Evolutionary conservation across 106 monocot species (phyloP).

Genomic region (Gastrodia elata): DNA sequence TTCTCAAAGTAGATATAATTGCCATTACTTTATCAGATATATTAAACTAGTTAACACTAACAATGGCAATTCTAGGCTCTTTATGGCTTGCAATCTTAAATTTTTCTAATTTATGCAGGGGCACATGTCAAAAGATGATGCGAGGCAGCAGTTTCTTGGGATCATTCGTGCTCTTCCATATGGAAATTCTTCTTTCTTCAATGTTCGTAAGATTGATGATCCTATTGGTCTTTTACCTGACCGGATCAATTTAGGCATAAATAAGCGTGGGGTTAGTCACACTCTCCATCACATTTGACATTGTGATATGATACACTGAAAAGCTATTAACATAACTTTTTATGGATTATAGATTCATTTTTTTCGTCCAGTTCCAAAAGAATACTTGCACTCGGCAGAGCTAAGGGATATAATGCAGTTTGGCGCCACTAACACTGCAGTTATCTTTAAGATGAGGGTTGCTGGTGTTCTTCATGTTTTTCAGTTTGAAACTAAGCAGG

Average conservation of each 20-base stretch:
- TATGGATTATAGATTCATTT: conserved; percentile 73
- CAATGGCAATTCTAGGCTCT: neutral
- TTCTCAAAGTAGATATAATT: too few species aligned
- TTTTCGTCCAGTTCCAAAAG: conserved; percentile 97
- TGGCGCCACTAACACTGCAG: conserved; percentile 96
- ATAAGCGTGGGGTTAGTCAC: conserved; percentile 87
- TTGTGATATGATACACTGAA: neutral
- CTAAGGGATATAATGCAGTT: conserved; percentile 99
- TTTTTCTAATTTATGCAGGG: conserved; percentile 37
- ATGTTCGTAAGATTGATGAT: conserved; percentile 94
- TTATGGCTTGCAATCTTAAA: neutral
- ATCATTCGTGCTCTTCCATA: conserved; percentile 84
- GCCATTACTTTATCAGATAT: too few species aligned
- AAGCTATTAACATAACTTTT: neutral
- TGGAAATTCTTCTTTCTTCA: conserved; percentile 92
- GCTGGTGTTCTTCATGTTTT: conserved; percentile 98
- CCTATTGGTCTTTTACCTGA: conserved; percentile 96
- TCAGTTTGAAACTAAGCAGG: conserved; percentile 99
- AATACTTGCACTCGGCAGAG: conserved; percentile 96
- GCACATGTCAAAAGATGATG: conserved; percentile 89
- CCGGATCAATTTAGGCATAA: conserved; percentile 85
- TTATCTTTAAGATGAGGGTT: conserved; percentile 99
- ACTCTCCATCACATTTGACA: neutral
- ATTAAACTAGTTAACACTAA: too few species aligned
- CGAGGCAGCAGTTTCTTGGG: conserved; percentile 89